These are phyloP conservation scores for Oxytropis ochrocephala DNA, from an alignment of 306 rosid species.

Conservation along the genomic window DNA sequence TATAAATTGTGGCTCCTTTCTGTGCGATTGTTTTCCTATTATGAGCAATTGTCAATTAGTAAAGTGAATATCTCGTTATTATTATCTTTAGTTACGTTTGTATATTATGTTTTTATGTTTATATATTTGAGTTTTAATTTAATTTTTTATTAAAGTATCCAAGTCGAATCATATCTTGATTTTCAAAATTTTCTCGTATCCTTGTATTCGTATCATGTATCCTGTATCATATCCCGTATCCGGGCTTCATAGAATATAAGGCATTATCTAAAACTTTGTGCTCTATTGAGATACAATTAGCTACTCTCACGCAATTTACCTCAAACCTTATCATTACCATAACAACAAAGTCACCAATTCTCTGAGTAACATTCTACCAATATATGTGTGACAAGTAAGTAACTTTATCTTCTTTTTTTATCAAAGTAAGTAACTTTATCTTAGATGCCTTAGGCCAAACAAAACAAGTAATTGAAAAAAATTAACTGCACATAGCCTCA, in stretches of 20 bases:
- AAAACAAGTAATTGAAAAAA: background rate
- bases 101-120: no score
- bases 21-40: no score
- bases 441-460: background rate
- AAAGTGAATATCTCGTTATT: no score
- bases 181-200: no score
- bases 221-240: no score
- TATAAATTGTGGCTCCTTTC: no score
- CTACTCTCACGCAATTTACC: slow-evolving; percentile 13
- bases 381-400: background rate
- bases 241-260: background rate
- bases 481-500: background rate
- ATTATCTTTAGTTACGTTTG: no score
- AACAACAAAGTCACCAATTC: background rate
- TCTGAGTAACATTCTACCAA: background rate
- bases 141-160: no score
- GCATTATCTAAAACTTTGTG: background rate
- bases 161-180: no score
- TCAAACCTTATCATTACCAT: background rate
- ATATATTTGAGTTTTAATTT: no score
- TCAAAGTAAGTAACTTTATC: background rate
- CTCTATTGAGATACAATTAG: background rate
- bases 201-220: no score
- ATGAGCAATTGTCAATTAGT: no score
- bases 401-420: background rate